These are phyloP conservation scores for Bisporella sp. DNA, from an alignment of 2,329 filamentous ascomycete species.

Conservation along the genomic window DNA sequence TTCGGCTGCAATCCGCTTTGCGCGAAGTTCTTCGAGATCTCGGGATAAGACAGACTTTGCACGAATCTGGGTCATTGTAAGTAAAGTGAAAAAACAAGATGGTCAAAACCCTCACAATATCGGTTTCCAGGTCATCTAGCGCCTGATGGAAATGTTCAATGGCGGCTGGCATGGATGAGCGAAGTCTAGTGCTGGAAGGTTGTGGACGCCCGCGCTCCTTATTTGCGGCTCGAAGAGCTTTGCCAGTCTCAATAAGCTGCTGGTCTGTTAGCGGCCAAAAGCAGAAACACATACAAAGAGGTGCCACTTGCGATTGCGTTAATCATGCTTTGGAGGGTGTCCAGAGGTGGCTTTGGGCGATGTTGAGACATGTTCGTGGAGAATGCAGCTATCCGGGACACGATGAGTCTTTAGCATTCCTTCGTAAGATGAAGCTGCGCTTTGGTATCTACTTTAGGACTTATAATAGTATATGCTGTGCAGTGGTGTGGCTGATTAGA, in stretches of 20 bases:
- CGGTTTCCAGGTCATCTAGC: constrained; percentile 48
- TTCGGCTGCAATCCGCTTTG: constrained; percentile 22
- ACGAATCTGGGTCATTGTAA: constrained; percentile 29
- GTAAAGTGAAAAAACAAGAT: neutral
- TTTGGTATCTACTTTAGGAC: too few relatives aligned
- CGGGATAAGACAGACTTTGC: constrained; percentile 50
- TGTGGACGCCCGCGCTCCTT: constrained; percentile 35
- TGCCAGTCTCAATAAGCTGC: constrained; percentile 53
- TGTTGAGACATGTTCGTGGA: neutral
- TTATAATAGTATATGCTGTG: too few relatives aligned
- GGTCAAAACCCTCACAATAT: constrained; percentile 40
- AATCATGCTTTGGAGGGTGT: constrained; percentile 43
- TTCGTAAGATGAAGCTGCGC: too few relatives aligned
- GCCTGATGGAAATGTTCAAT: constrained; percentile 37
- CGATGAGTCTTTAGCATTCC: too few relatives aligned
- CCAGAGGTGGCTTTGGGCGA: constrained; percentile 21
- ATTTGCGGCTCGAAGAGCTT: constrained; percentile 43
- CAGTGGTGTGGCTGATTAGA: too few relatives aligned
- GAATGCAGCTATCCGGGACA: neutral
- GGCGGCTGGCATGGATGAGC: constrained; percentile 19
- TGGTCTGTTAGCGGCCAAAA: constrained; percentile 1
- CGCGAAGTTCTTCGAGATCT: constrained; percentile 38
- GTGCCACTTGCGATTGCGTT: constrained; percentile 44
- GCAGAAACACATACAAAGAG: neutral
- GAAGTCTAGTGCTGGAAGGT: constrained; percentile 18